Percentiles rank a stretch among this genome's conserved stretches.
phyloP scores from a whole-genome alignment of 1,284 basidiomycete species.

The Vanrija sp. region DNA sequence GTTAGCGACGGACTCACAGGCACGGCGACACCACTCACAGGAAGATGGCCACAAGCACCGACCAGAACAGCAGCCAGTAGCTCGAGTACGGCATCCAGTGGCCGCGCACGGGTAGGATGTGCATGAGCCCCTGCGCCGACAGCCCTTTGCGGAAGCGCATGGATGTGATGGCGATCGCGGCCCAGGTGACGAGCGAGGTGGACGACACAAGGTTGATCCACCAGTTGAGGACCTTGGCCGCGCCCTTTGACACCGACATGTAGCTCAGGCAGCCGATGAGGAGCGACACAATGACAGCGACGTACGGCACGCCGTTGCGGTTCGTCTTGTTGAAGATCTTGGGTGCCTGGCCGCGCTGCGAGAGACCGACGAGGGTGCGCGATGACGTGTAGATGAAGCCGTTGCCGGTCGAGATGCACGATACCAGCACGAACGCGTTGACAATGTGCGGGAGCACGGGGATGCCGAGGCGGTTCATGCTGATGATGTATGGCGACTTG shows the following conservation, averaged over 20 bases:
- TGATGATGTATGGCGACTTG: slow-evolving; percentile 31
- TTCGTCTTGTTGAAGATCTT: slow-evolving; percentile 27
- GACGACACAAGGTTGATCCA: slow-evolving; percentile 13
- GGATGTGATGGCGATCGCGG: slow-evolving; percentile 31
- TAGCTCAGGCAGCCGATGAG: slow-evolving; percentile 27
- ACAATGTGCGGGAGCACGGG: slow-evolving; percentile 42
- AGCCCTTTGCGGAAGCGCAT: slow-evolving; percentile 30
- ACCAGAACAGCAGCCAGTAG: slow-evolving; percentile 27
- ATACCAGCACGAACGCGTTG: slow-evolving; percentile 39
- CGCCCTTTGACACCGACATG: slow-evolving; percentile 20
- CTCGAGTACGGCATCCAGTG: slow-evolving; percentile 23
- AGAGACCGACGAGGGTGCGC: slow-evolving; percentile 33
- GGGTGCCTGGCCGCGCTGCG: slow-evolving; percentile 33
- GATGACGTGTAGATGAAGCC: slow-evolving; percentile 33
- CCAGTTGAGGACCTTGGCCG: slow-evolving; percentile 31
- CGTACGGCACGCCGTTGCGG: slow-evolving; percentile 27
- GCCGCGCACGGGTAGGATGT: slow-evolving; percentile 10
- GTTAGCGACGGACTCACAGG: slow-evolving; percentile 13
- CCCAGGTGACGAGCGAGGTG: slow-evolving; percentile 27
- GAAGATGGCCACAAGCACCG: slow-evolving; percentile 19
- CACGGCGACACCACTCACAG: slow-evolving; percentile 16
- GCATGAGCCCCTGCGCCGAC: slow-evolving; percentile 26
- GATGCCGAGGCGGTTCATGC: slow-evolving; percentile 43
- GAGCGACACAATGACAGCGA: slow-evolving; percentile 23
- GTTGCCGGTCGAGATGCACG: slow-evolving; percentile 43